Evolutionary conservation across 768 basidiomycete genomes (phyloP), one percentile per base, ranked within the genome.

Genomic region (Kwoniella sp.): DNA sequence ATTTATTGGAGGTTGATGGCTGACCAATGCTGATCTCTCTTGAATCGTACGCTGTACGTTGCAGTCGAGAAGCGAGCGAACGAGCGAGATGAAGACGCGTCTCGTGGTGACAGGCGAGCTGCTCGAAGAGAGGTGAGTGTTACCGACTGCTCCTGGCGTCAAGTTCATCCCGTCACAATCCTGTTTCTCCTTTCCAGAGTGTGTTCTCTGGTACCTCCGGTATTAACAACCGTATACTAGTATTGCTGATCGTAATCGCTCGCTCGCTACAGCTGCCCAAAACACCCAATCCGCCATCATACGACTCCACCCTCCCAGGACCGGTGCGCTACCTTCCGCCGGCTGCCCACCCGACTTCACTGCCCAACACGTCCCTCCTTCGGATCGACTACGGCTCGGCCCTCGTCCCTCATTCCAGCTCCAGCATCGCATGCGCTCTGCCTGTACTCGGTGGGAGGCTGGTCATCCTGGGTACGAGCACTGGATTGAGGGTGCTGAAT

Each of bases 381-480:
- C 63, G 63, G n/a, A 37, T 65, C 3, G 70, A 71, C 55, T 68
- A 67, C 59, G 70, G 66, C 13, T 62, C 63, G 3, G 3, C 47
- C 22, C 58, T 47, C 55, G 37, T 51, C 9, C 53, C 58, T 13
- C 71, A 72, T 51, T 69, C 71, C 3, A 38, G 15, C 5, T 11
- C 50, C 8, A 26, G 58, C 9, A 69, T 67, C 45, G 67, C 58
- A 9, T 69, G 68, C 22, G 55, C 52, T 20, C 47, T 65, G 20
- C 62, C 71, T 1, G 30, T 69, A 13, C 57, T 61, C 25, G 65
- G 29, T 45, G 58, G 55, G 20, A 47, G 38, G 1, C 37, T 72
- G 29, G 48, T 72, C 9, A 54, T 72, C 20, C 47, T 69, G 48
- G 71, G 71, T 26, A 72, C 68, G 2, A 51, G 68, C 2, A 47